Evolutionary conservation across 2,329 filamentous ascomycete species (phyloP).

Genomic region (Cryphonectria radicalis): DNA sequence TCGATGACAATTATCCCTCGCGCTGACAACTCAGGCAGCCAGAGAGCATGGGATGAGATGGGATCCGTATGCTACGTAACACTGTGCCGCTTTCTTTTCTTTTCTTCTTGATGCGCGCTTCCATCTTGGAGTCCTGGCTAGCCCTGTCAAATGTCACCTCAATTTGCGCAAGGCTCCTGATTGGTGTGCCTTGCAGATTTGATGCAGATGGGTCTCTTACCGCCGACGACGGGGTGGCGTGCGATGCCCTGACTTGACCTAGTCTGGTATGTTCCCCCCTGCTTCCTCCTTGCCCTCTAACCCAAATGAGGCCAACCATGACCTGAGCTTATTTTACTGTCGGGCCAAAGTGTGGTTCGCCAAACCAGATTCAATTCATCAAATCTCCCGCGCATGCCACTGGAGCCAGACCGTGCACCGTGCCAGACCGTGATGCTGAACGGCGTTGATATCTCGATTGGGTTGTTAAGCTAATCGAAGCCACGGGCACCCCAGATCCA

Average conservation of each 20-base stretch:
- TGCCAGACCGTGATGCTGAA: background rate
- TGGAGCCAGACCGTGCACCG: constrained; percentile 10
- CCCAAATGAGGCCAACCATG: constrained; percentile 11
- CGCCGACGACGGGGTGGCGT: constrained; percentile 9
- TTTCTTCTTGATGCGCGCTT: background rate
- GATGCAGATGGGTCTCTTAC: constrained; percentile 7
- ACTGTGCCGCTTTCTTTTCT: background rate
- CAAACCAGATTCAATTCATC: constrained; percentile 20
- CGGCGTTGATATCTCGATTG: constrained; percentile 23
- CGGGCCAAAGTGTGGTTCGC: constrained; percentile 20
- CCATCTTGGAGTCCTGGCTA: background rate
- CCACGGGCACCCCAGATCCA: constrained; percentile 8
- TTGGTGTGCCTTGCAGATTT: constrained; percentile 31
- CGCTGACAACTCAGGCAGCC: background rate
- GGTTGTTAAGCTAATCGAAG: constrained; percentile 17
- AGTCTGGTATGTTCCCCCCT: background rate
- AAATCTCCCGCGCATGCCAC: constrained; percentile 29
- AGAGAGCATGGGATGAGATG: background rate
- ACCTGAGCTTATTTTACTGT: constrained; percentile 19
- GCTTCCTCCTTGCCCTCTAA: constrained; percentile 4
- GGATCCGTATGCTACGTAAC: background rate
- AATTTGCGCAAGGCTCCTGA: constrained; percentile 28
- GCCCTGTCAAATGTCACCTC: constrained; percentile 13
- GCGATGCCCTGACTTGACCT: constrained; percentile 22
- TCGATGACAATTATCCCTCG: background rate